phyloP scores from a whole-genome alignment of 306 rosid genomes.

The Begonia masoniana region DNA sequence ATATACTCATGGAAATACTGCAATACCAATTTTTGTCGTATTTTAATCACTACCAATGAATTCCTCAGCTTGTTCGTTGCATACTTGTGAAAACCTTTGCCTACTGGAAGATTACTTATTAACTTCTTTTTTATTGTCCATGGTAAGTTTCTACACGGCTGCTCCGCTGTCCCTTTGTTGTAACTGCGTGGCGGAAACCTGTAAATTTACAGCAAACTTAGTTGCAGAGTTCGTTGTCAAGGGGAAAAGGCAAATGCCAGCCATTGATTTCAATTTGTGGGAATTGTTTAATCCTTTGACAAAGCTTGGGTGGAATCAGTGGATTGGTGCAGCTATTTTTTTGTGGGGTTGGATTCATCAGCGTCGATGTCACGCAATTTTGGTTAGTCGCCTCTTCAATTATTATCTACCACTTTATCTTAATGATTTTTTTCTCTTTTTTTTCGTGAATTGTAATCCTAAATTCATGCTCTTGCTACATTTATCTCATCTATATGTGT shows the following conservation, averaged over 20 bases:
- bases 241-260: conserved; percentile 53
- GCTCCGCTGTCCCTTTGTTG: conserved; percentile 83
- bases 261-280: conserved; percentile 37
- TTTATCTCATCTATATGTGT: too few species aligned
- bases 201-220: conserved; percentile 25
- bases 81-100: background rate
- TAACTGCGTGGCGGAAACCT: conserved; percentile 45
- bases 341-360: conserved; percentile 92
- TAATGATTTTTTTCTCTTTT: background rate
- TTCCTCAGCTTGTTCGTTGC: too few species aligned
- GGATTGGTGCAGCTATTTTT: conserved; percentile 63
- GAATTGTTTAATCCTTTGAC: conserved; percentile 38
- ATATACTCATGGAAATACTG: too few species aligned
- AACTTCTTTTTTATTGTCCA: conserved; percentile 22
- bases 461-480: too few species aligned
- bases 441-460: background rate
- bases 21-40: too few species aligned
- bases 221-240: conserved; percentile 49
- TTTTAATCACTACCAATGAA: too few species aligned
- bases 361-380: conserved; percentile 57
- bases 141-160: conserved; percentile 70
- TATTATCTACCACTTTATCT: background rate
- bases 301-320: conserved; percentile 62
- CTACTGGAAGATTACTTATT: conserved; percentile 10
- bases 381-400: conserved; percentile 40